These are phyloP conservation scores for Russula sp. DNA, from an alignment of 768 basidiomycete genomes.

Conservation along the genomic window DNA sequence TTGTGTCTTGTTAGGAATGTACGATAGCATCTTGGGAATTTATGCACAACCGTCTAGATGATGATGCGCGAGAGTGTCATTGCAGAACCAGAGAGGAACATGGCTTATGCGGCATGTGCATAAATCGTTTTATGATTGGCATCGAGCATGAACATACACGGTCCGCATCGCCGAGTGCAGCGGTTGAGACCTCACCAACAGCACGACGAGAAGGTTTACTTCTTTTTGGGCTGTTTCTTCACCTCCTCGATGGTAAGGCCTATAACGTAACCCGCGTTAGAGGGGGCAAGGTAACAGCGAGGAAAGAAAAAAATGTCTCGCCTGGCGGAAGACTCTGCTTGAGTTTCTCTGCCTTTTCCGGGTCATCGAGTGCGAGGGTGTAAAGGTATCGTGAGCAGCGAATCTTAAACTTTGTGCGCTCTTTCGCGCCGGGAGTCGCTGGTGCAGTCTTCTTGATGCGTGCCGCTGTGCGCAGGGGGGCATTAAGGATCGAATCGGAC, in stretches of 20 bases:
- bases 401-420: constrained; percentile 96
- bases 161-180: not conserved
- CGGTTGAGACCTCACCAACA: not conserved
- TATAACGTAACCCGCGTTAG: constrained; percentile 27
- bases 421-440: constrained; percentile 61
- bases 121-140: constrained; percentile 8
- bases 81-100: not conserved
- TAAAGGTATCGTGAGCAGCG: constrained; percentile 95
- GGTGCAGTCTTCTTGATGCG: constrained; percentile 94
- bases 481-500: constrained; percentile 7
- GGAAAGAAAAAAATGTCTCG: constrained; percentile 36
- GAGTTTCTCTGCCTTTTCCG: constrained; percentile 98
- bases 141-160: constrained; percentile 13
- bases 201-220: constrained; percentile 36
- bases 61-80: not conserved
- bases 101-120: constrained; percentile 14
- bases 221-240: constrained; percentile 61
- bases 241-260: constrained; percentile 71
- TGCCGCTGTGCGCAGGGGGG: constrained; percentile 53
- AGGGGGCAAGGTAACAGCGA: not conserved
- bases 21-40: constrained; percentile 4
- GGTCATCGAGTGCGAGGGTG: constrained; percentile 93
- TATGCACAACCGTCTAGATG: constrained; percentile 7
- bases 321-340: constrained; percentile 93
- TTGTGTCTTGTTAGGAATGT: constrained; percentile 8